Base-by-base conservation (phyloP, 1,284 basidiomycete species). In the Microbotryum saponariae region DNA sequence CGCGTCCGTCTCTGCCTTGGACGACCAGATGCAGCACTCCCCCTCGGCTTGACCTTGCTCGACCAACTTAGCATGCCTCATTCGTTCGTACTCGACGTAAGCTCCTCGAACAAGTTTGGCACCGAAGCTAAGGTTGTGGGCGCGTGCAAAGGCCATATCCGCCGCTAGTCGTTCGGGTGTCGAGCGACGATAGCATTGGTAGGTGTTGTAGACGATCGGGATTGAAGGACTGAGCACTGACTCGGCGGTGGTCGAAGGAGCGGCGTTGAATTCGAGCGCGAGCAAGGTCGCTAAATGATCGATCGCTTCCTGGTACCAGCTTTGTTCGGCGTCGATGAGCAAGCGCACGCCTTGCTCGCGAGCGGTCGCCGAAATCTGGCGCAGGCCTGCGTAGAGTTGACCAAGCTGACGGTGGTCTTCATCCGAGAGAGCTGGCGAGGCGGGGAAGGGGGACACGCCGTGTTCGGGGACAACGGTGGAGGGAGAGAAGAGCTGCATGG, bases 41-140 rank as follows among this genome's bases (percentile, higher is more conserved):
- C 68, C 65, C 16, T 72, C 69, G 18, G 33, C 27, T 16, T 47
- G 16, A 56, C 48, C 77, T 77, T 23, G 73, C 64, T 25, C 77
- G 76, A 37, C 63, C 70, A 27, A 47, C 9, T 25, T 46, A 7
- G 56, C 31, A 37, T 62, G 60, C 45, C 59, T 63, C 65, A 62
- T 78, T 51, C 83, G 73, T 74, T 97, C 94, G 59, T 86, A 81
- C 2, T 84, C 82, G 71, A 93, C 88, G 75, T 97, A 97, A 2
- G 93, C 93, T 0, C 93, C 94, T 27, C 94, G 84, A 42, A 97
- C 93, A 60, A 97, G 86, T 77, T 97, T 97, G 65, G 93, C 84
- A 20, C 93, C 93, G 2, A 97, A 82, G 0, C 87, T 80, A 74
- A 91, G 97, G 51, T 82, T 80, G 69, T 85, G 79, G 52, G 74